phyloP scores from a whole-genome alignment of 805 yeast genomes.

The Nakazawaea wickerhamii region DNA sequence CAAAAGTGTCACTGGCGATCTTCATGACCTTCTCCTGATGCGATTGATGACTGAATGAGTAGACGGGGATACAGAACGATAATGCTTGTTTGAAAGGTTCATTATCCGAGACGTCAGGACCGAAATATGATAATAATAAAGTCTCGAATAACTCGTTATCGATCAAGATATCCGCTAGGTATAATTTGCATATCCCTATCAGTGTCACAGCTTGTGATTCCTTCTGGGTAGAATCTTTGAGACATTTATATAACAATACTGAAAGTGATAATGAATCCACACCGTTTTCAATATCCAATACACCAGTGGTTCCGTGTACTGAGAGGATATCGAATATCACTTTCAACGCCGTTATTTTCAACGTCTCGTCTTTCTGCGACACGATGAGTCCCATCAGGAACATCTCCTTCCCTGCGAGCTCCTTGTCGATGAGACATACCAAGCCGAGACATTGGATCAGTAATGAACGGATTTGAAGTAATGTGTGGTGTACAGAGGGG shows the following conservation, averaged over 20 bases:
- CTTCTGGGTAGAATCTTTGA: slow-evolving; percentile 52
- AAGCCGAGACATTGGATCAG: slow-evolving; percentile 78
- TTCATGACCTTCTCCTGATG: slow-evolving; percentile 67
- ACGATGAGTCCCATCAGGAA: slow-evolving; percentile 65
- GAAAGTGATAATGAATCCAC: slow-evolving; percentile 65
- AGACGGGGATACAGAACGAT: slow-evolving; percentile 84
- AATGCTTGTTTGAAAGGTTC: slow-evolving; percentile 71
- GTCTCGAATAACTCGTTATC: slow-evolving; percentile 71
- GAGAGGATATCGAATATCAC: slow-evolving; percentile 75
- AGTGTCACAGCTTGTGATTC: slow-evolving; percentile 76
- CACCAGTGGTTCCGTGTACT: slow-evolving; percentile 59
- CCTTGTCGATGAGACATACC: slow-evolving; percentile 65
- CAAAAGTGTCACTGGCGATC: slow-evolving; percentile 61
- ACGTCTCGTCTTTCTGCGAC: slow-evolving; percentile 57
- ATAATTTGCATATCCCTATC: slow-evolving; percentile 79
- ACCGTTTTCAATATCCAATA: slow-evolving; percentile 47
- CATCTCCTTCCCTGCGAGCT: slow-evolving; percentile 59
- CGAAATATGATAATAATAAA: slow-evolving; percentile 67
- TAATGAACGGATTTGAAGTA: slow-evolving; percentile 47
- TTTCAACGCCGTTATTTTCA: slow-evolving; percentile 59
- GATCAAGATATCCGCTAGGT: slow-evolving; percentile 67
- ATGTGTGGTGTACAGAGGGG: slow-evolving; percentile 67
- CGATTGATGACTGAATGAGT: slow-evolving; percentile 64
- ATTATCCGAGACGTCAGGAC: slow-evolving; percentile 58
- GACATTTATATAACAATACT: slow-evolving; percentile 60